Evolutionary conservation across 2,329 filamentous ascomycete species (phyloP).

Genomic region (Davidsoniella eucalypti): DNA sequence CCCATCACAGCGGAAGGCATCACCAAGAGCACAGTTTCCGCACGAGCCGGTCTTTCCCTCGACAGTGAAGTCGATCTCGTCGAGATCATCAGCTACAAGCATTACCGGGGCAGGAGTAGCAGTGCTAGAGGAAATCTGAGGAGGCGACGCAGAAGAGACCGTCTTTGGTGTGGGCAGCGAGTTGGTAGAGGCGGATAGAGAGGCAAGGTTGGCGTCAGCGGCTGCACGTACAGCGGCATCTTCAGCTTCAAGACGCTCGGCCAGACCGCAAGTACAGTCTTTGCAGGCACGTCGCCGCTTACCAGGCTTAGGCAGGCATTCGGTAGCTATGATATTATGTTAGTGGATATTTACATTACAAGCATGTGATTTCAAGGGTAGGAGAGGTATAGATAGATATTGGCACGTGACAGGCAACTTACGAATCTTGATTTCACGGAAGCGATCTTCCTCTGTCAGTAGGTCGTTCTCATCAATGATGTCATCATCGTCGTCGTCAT

Average conservation of each 20-base stretch:
- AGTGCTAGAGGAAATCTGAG: neutral
- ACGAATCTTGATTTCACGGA: conserved; percentile 65
- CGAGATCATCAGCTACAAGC: conserved; percentile 59
- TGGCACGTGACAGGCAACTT: conserved; percentile 24
- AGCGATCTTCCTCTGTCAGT: conserved; percentile 70
- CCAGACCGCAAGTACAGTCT: conserved; percentile 90
- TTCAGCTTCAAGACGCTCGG: conserved; percentile 71
- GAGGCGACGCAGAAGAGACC: neutral
- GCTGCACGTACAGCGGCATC: conserved; percentile 56
- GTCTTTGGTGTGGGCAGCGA: conserved; percentile 16
- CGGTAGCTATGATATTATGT: conserved; percentile 39
- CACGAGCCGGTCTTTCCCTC: conserved; percentile 91
- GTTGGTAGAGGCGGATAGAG: conserved; percentile 14
- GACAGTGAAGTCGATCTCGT: conserved; percentile 93
- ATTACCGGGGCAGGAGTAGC: conserved; percentile 38
- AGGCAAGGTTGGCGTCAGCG: conserved; percentile 45
- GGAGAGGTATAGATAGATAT: neutral
- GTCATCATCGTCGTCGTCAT: conserved; percentile 55
- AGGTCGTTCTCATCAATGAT: conserved; percentile 83
- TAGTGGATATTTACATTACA: conserved; percentile 16
- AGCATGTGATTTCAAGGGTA: conserved; percentile 15
- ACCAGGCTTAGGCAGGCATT: conserved; percentile 73
- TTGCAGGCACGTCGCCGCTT: conserved; percentile 91
- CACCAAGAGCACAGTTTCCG: conserved; percentile 82
- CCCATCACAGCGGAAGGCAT: conserved; percentile 63